phyloP scores from a whole-genome alignment of 2,329 filamentous ascomycete genomes.

The Aspergillus pseudonomiae region DNA sequence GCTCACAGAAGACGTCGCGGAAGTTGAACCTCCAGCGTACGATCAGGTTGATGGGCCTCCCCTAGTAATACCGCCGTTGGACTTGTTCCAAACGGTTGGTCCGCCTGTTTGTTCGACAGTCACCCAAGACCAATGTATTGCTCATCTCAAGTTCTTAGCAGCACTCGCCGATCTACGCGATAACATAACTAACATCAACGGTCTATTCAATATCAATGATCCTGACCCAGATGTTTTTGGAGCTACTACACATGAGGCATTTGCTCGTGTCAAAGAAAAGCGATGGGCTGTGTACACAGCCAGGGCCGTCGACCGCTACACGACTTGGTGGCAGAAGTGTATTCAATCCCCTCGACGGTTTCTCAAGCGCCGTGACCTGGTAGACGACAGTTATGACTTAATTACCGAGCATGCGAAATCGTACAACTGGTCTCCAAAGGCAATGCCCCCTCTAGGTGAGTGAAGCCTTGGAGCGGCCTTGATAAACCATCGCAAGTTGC shows the following conservation, averaged over 20 bases:
- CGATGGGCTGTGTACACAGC: slow-evolving; percentile 72
- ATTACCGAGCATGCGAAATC: slow-evolving; percentile 25
- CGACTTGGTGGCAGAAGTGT: slow-evolving; percentile 62
- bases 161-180: slow-evolving; percentile 70
- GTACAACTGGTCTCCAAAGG: slow-evolving; percentile 43
- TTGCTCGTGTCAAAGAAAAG: slow-evolving; percentile 67
- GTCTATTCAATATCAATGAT: slow-evolving; percentile 67
- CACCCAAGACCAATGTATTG: slow-evolving; percentile 62
- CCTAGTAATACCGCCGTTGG: slow-evolving; percentile 28
- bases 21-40: slow-evolving; percentile 32
- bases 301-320: slow-evolving; percentile 69
- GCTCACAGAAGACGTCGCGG: slow-evolving; percentile 5
- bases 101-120: slow-evolving; percentile 24
- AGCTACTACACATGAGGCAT: slow-evolving; percentile 40
- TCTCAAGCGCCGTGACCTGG: slow-evolving; percentile 23
- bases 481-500: neutral
- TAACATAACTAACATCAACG: slow-evolving; percentile 66
- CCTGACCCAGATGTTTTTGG: slow-evolving; percentile 40
- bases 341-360: slow-evolving; percentile 17
- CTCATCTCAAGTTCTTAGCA: slow-evolving; percentile 73
- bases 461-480: slow-evolving; percentile 6
- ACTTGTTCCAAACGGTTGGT: slow-evolving; percentile 22
- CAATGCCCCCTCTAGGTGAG: slow-evolving; percentile 64
- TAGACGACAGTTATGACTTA: slow-evolving; percentile 36
- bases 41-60: slow-evolving; percentile 21